These are phyloP conservation scores for Rhododendron mucronatum DNA, from an alignment of 148 eudicot species.

Conservation along the genomic window DNA sequence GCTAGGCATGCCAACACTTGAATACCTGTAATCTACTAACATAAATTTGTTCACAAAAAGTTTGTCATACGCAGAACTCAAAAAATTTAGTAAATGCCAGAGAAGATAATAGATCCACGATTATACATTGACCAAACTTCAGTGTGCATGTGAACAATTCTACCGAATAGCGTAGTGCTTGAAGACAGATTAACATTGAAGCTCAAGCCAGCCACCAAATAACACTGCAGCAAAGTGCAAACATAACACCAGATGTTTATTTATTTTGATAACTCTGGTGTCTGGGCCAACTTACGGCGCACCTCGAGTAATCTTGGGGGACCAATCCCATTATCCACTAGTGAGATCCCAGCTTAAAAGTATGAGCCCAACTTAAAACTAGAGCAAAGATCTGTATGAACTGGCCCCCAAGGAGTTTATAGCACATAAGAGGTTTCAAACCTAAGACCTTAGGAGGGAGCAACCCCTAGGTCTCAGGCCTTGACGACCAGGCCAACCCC, in stretches of 20 bases:
- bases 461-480: background rate
- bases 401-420: background rate
- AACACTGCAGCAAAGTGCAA: background rate
- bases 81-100: background rate
- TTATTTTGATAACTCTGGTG: background rate
- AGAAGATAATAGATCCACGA: background rate
- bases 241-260: no score
- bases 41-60: background rate
- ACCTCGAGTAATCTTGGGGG: background rate
- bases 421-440: background rate
- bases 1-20: background rate
- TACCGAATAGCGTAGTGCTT: background rate
- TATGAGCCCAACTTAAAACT: background rate
- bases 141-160: background rate
- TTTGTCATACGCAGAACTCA: background rate
- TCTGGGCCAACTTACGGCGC: background rate
- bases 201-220: background rate
- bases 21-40: no score
- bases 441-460: background rate
- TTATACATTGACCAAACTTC: background rate
- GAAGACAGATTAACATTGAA: background rate
- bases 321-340: background rate
- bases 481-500: background rate
- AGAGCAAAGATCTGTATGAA: background rate
- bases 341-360: background rate